These are phyloP conservation scores for Nakazawaea populi DNA, from an alignment of 805 yeast genomes.

Conservation along the genomic window DNA sequence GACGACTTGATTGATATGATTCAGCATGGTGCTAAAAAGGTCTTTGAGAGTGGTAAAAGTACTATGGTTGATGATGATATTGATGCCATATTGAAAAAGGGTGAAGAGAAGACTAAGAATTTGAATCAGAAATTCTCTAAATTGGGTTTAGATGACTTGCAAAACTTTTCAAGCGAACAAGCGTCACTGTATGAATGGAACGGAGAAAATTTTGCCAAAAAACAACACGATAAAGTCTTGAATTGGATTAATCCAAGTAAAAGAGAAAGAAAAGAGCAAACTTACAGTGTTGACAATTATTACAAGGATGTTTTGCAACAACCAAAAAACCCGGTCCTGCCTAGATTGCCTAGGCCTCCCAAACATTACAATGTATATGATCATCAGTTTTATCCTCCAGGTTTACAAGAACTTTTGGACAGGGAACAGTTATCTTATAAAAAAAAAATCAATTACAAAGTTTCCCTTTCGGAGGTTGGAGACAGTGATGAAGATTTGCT, in stretches of 20 bases:
- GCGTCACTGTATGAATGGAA: constrained; percentile 96
- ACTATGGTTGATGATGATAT: constrained; percentile 57
- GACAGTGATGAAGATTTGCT: constrained; percentile 45
- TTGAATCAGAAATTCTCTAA: constrained; percentile 79
- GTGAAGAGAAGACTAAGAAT: constrained; percentile 75
- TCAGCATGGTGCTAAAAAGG: constrained; percentile 92
- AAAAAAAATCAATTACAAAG: constrained; percentile 52
- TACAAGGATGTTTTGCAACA: constrained; percentile 59
- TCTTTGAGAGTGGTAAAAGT: constrained; percentile 49
- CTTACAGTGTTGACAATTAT: constrained; percentile 71
- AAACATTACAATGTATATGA: constrained; percentile 61
- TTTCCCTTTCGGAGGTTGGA: constrained; percentile 55
- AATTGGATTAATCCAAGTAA: constrained; percentile 72
- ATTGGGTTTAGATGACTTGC: constrained; percentile 88
- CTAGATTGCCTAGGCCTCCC: constrained; percentile 51
- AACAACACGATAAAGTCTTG: constrained; percentile 33
- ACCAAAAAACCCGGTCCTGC: constrained; percentile 33
- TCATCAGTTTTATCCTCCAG: constrained; percentile 65
- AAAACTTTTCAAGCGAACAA: constrained; percentile 76
- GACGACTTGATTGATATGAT: constrained; percentile 93
- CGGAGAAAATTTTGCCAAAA: constrained; percentile 76
- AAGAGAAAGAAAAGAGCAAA: constrained; percentile 73
- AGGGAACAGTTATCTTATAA: constrained; percentile 63
- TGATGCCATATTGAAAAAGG: constrained; percentile 73
- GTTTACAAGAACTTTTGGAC: constrained; percentile 45